phyloP scores from a whole-genome alignment of 2,329 filamentous ascomycete genomes.

The Colletotrichum coccodes region DNA sequence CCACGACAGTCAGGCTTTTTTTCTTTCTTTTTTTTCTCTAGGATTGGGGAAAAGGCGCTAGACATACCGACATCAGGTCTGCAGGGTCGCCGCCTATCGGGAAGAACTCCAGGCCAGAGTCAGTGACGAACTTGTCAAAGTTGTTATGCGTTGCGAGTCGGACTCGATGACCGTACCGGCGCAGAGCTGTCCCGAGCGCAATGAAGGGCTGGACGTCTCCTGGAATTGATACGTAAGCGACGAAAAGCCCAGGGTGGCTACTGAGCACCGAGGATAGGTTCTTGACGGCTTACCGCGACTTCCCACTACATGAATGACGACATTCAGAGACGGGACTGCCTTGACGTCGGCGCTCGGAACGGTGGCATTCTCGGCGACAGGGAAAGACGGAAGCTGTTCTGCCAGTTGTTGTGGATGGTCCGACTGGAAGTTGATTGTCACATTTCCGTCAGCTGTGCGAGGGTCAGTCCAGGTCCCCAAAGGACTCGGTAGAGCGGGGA shows the following conservation, averaged over 20 bases:
- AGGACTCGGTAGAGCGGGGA: background rate
- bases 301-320: conserved; percentile 34
- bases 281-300: conserved; percentile 24
- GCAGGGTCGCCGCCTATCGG: conserved; percentile 63
- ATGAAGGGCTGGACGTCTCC: conserved; percentile 63
- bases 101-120: conserved; percentile 61
- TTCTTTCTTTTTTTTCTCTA: conserved; percentile 45
- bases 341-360: background rate
- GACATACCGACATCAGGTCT: conserved; percentile 47
- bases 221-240: background rate
- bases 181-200: conserved; percentile 54
- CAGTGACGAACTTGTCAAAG: conserved; percentile 59
- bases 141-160: conserved; percentile 58
- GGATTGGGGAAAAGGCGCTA: conserved; percentile 45
- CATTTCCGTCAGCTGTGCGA: background rate
- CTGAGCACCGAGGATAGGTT: background rate
- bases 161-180: conserved; percentile 53
- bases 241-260: background rate
- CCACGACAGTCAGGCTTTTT: conserved; percentile 37
- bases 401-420: background rate
- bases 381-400: background rate
- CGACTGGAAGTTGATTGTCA: background rate
- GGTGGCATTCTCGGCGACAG: background rate
- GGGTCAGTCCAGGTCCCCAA: background rate
- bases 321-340: conserved; percentile 16